Evolutionary conservation across 306 rosid genomes (phyloP).

Genomic region (Trifolium fragiferum): DNA sequence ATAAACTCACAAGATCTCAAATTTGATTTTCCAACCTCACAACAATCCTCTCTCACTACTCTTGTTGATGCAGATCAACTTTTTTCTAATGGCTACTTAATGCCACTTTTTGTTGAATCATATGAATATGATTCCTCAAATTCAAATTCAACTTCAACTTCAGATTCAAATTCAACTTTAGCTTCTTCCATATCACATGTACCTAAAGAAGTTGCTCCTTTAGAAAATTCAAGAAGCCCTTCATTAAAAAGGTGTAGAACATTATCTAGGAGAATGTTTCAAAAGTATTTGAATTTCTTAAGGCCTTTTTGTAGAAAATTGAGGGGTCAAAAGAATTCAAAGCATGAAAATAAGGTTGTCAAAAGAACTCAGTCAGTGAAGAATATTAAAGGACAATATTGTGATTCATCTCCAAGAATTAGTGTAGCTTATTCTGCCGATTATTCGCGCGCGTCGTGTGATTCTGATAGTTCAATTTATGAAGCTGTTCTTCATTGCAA

Average conservation of each 20-base stretch:
- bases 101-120: constrained; percentile 73
- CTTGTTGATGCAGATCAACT: constrained; percentile 94
- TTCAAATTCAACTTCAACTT: background rate
- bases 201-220: constrained; percentile 44
- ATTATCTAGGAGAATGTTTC: constrained; percentile 68
- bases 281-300: constrained; percentile 76
- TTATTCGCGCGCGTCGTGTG: constrained; percentile 88
- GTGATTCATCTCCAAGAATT: constrained; percentile 71
- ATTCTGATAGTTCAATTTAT: constrained; percentile 92
- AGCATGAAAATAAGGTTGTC: constrained; percentile 46
- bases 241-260: constrained; percentile 73
- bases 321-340: constrained; percentile 59
- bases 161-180: constrained; percentile 41
- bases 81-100: constrained; percentile 84
- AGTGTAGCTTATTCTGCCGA: constrained; percentile 83
- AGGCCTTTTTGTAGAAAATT: constrained; percentile 76
- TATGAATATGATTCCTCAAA: constrained; percentile 41
- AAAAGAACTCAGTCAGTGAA: constrained; percentile 60
- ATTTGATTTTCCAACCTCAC: constrained; percentile 81
- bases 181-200: constrained; percentile 48
- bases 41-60: constrained; percentile 55
- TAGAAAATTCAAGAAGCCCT: constrained; percentile 52
- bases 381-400: constrained; percentile 52
- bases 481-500: constrained; percentile 99
- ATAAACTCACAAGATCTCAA: constrained; percentile 78